Evolutionary conservation across 345 rosid genomes (phyloP).

Genomic region (Lepidium africanum): DNA sequence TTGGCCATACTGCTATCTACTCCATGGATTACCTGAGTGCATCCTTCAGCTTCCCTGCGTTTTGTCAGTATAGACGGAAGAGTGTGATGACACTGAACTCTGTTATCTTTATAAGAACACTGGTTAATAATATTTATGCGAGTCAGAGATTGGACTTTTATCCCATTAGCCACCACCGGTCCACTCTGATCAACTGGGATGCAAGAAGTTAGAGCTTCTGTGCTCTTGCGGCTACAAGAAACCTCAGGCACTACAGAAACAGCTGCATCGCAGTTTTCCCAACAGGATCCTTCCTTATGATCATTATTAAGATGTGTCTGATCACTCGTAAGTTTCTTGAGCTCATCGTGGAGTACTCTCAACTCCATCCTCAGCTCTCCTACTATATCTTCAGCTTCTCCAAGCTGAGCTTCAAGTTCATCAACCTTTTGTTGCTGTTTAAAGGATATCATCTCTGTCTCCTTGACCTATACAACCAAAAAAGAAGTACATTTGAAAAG

Average conservation of each 20-base stretch:
- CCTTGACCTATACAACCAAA: constrained; percentile 48
- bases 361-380: constrained; percentile 76
- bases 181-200: constrained; percentile 27
- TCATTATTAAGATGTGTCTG: constrained; percentile 11
- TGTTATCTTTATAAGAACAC: constrained; percentile 40
- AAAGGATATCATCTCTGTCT: constrained; percentile 49
- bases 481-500: background rate
- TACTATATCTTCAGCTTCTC: constrained; percentile 83
- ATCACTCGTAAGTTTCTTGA: constrained; percentile 34
- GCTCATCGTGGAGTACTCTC: constrained; percentile 52
- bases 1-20: constrained; percentile 34
- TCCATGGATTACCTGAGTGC: constrained; percentile 55
- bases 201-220: constrained; percentile 28
- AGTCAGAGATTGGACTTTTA: constrained; percentile 26
- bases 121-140: constrained; percentile 23
- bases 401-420: constrained; percentile 85
- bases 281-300: background rate
- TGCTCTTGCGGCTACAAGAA: constrained; percentile 25
- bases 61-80: constrained; percentile 63
- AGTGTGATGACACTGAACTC: constrained; percentile 42
- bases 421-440: constrained; percentile 55
- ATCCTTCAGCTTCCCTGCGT: constrained; percentile 54
- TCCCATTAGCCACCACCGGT: constrained; percentile 21
- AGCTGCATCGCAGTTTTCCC: constrained; percentile 15
- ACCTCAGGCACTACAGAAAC: constrained; percentile 12